A percentile compares a stretch with the other conserved stretches of the same genome.
Evolutionary conservation across 1,284 basidiomycete genomes (phyloP).

Genomic region (Singerocomus inundabilis): DNA sequence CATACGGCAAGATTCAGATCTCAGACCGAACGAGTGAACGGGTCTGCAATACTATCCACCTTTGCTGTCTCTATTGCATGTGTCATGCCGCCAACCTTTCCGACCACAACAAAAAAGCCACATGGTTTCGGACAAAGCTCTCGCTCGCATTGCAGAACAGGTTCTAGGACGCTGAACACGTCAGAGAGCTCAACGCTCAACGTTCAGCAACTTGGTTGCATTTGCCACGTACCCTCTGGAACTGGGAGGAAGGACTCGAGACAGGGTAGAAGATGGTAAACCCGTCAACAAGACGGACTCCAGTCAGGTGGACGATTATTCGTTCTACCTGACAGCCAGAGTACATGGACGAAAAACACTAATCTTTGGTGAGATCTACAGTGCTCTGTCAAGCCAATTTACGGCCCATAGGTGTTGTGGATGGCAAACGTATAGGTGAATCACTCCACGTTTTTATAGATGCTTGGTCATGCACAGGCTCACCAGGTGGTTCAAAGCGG

Average conservation of each 20-base stretch:
- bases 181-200: neutral
- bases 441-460: no score
- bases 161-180: neutral
- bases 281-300: neutral
- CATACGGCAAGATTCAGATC: no score
- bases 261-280: neutral
- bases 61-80: no score
- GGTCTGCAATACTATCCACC: no score
- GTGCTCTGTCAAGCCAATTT: no score
- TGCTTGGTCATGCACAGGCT: no score
- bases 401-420: no score
- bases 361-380: neutral
- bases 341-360: neutral
- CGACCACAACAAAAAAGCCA: neutral
- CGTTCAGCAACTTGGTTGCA: no score
- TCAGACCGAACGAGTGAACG: no score
- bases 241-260: neutral
- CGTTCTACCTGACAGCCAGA: neutral
- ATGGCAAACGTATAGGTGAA: neutral
- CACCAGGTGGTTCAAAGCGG: no score
- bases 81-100: no score
- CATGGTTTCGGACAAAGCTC: neutral
- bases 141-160: neutral
- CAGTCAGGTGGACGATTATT: neutral
- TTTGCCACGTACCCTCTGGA: neutral